Evolutionary conservation across 768 basidiomycete genomes (phyloP), one percentile per base, ranked within the genome.

Genomic region (Mrakia gelida): DNA sequence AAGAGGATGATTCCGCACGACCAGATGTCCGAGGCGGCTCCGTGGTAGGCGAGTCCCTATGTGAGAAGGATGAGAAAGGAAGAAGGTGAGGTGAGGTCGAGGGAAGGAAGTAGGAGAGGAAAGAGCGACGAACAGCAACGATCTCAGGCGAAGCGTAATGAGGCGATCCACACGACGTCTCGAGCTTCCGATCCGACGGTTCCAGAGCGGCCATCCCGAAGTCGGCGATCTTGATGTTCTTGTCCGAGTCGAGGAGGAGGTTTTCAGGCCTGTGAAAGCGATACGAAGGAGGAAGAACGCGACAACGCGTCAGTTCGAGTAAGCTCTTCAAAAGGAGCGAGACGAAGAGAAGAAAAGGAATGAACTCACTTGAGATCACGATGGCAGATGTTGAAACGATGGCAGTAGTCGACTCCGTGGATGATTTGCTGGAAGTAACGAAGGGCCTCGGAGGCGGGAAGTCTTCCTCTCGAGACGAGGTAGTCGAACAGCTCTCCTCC

Each of bases 141-240:
- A 98, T 90, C 85, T 98, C 95, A 0, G 95, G 95, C 16, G 92
- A 92, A 26, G 94, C 94, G 79, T 98, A 97, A 84, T 97, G 95
- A 76, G 95, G 95, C 80, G 92, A 93, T 43, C 95, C 95, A 81
- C 95, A 97, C 30, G 92, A 91, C 0, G 95, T 97, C 81, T 88
- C 88, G 71, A 97, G 87, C 80, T 95, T 88, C 62, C 91, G 88
- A 56, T 90, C 89, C 54, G 26, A 56, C 23, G 54, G 54, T 56
- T 59, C 89, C 88, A 61, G 92, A 43, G 92, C 92, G 5, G 95
- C 94, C 92, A 97, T 95, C n/a, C 95, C 95, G 83, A 97, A 95
- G 85, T 98, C 95, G 3, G 93, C 94, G 49, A 98, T 90, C 83
- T 96, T 98, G 88, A 98, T 91, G 82, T 94, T 94, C 80, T 88